Base-by-base conservation (phyloP, 2,329 filamentous ascomycete genomes). In the Aureobasidium sp. region DNA sequence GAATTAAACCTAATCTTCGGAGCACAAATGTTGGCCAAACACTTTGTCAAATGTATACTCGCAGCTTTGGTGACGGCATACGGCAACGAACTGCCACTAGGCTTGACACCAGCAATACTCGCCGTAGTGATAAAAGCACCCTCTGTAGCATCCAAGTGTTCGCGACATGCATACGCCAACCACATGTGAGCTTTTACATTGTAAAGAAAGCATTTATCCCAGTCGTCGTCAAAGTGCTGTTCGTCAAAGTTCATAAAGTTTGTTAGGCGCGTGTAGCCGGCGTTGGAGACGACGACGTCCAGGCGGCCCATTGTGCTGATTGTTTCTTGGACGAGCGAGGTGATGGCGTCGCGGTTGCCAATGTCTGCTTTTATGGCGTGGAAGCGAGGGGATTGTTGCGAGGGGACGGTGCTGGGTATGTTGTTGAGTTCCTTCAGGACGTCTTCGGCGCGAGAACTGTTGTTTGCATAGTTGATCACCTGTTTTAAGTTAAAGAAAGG, bases 101-200 rank as follows among this genome's bases (percentile, higher is more conserved):
- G 81, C 67, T 81, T 84, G 1, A 89, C 81, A 0, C 86, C 87
- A 0, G 87, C 86, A 27, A 88, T 68, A 48, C 81, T 85, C 0
- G 86, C 84, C 0, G 86, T 87, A 1, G 81, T 84, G 65, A 89
- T 80, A 66, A 89, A 88, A 0, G 77, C 76, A 1, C 85, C 85
- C 63, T 85, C 80, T 0, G 76, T 76, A 63, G 80, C 77, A 4
- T 86, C 84, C 22, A 86, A 77, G 48, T 84, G 72, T 52, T 75
- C 71, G 65, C 78, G 80, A 1, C 80, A 78, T 1, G 83, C 82
- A 62, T 84, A 80, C 67, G 86, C 78, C 8, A 87, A 74, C 77
- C 81, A 86, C 36, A 87, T 70, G 67, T 87, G 84, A 6, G 78
- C 78, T 71, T 86, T 87, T 62, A 87, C 84, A 68, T 87, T 87